These are phyloP conservation scores for Brasenia schreberi DNA, from an alignment of 164 flowering plant genomes.

Conservation along the genomic window DNA sequence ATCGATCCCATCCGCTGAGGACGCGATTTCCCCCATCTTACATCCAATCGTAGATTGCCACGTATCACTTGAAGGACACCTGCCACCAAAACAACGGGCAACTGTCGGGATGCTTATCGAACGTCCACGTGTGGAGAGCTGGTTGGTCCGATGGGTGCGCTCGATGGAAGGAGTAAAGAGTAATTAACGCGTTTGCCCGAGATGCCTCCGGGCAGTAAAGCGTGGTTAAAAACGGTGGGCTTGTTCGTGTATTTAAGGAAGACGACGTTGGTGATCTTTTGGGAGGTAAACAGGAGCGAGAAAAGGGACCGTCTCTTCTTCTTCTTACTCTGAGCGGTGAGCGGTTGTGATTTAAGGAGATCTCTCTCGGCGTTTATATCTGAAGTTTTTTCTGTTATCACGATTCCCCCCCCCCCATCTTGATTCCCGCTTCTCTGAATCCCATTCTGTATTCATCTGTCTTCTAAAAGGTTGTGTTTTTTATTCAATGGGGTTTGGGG, in stretches of 20 bases:
- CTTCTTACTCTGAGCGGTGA: too few species aligned
- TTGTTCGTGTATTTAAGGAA: neutral
- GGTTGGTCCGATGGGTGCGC: neutral
- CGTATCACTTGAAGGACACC: neutral
- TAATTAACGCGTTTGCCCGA: too few species aligned
- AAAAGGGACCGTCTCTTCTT: neutral
- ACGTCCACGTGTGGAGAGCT: neutral
- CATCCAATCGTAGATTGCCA: neutral
- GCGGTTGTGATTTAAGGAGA: too few species aligned
- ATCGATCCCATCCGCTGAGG: neutral
- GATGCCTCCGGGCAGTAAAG: neutral
- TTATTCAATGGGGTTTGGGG: slow-evolving; percentile 9
- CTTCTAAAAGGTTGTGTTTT: slow-evolving; percentile 15
- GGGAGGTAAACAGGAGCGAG: neutral
- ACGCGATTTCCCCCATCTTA: neutral
- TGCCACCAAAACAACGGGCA: neutral
- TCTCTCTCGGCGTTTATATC: neutral
- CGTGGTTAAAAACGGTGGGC: neutral
- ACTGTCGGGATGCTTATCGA: neutral
- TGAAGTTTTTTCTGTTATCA: neutral
- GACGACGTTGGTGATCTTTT: neutral
- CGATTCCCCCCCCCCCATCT: slow-evolving; percentile 11
- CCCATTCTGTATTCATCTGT: slow-evolving; percentile 70
- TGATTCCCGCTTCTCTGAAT: slow-evolving; percentile 49
- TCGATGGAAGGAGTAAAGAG: neutral